A percentile compares a stretch with the other conserved stretches of the same genome.
Conservation (phyloP, 2,329 filamentous ascomycete species). For the Talaromyces verruculosus region DNA sequence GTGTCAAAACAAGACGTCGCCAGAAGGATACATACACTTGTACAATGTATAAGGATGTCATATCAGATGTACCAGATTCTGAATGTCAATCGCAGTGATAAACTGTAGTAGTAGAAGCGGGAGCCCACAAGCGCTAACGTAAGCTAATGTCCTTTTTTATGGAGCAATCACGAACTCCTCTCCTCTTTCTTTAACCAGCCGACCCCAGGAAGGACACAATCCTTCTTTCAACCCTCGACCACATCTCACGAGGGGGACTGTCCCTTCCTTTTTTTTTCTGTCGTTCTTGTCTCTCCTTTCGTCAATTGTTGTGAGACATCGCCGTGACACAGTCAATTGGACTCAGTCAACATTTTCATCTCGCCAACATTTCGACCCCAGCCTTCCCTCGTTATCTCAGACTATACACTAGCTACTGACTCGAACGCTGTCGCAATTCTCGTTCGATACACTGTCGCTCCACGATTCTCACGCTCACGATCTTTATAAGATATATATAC, state of each 20-base stretch:
- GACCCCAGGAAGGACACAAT: background rate
- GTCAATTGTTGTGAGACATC: background rate
- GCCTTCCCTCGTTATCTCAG: conserved; percentile 9
- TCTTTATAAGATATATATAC: background rate
- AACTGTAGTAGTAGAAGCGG: background rate
- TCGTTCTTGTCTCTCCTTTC: background rate
- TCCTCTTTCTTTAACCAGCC: background rate
- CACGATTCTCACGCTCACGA: background rate
- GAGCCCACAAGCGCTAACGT: background rate
- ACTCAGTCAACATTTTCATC: background rate
- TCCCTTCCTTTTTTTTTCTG: background rate
- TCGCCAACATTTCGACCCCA: background rate
- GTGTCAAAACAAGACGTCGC: background rate
- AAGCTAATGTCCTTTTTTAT: conserved; percentile 5
- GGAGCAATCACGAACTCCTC: conserved; percentile 9
- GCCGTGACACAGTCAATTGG: background rate
- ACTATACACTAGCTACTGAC: background rate
- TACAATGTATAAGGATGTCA: background rate
- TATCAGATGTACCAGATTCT: background rate
- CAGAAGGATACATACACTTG: background rate
- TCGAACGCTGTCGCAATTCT: conserved; percentile 7
- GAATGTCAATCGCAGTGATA: background rate
- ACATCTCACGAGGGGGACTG: conserved; percentile 10
- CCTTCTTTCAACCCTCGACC: background rate
- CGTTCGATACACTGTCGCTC: conserved; percentile 1